These are phyloP conservation scores for Oxytropis ochrocephala DNA, from an alignment of 306 rosid species.

Conservation along the genomic window DNA sequence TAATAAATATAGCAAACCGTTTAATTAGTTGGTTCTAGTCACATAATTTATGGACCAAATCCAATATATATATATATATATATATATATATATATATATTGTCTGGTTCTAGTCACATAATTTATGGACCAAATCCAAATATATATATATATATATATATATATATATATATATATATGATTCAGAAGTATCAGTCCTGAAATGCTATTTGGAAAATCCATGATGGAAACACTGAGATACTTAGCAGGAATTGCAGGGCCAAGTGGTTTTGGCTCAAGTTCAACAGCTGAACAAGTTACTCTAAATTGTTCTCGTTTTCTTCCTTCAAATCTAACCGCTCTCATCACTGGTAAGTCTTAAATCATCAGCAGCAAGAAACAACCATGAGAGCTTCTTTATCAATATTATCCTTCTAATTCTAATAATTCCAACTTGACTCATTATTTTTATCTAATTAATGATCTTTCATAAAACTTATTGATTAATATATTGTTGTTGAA, in stretches of 20 bases:
- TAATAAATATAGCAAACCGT: not conserved
- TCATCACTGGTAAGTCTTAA: constrained; percentile 66
- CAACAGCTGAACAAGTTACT: constrained; percentile 92
- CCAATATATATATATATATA: too few relatives aligned
- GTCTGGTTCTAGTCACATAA: not conserved
- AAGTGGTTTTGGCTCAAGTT: constrained; percentile 90
- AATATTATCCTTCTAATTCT: too few relatives aligned
- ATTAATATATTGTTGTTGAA: not conserved
- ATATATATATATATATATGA: not conserved
- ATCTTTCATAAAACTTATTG: too few relatives aligned
- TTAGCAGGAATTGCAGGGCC: constrained; percentile 96
- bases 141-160: too few relatives aligned
- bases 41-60: too few relatives aligned
- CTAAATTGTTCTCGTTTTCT: constrained; percentile 25
- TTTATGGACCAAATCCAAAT: too few relatives aligned
- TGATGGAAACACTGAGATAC: constrained; percentile 82
- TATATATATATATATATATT: not conserved
- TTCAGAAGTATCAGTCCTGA: not conserved
- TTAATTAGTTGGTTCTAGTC: not conserved
- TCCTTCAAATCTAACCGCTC: constrained; percentile 57
- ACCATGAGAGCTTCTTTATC: too few relatives aligned
- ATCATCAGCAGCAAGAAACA: too few relatives aligned
- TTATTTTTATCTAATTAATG: not conserved
- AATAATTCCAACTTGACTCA: too few relatives aligned
- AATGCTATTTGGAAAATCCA: constrained; percentile 17